phyloP scores from a whole-genome alignment of 139 green algal species.

The Chlamydomonas eustigma region DNA sequence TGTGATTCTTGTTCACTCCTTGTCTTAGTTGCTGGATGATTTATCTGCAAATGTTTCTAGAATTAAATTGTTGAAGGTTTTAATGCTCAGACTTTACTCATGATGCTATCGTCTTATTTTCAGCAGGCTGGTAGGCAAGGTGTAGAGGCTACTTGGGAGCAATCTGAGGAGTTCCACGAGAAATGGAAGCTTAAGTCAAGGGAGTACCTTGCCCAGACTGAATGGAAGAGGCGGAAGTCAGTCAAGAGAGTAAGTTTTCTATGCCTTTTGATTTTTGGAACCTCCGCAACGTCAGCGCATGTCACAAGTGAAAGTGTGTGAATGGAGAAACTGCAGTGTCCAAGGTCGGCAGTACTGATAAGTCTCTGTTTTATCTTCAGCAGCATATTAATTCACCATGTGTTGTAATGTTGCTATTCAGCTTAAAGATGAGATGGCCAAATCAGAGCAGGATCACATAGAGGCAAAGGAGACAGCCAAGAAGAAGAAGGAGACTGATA shows the following conservation, averaged over 20 bases:
- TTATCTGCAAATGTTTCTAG: no score
- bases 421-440: slow-evolving; percentile 72
- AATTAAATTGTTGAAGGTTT: no score
- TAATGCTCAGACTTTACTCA: no score
- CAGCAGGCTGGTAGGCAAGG: slow-evolving; percentile 47
- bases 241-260: slow-evolving; percentile 52
- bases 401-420: slow-evolving; percentile 10
- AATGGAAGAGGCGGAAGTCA: slow-evolving; percentile 74
- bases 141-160: slow-evolving; percentile 70
- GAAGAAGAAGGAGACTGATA: slow-evolving; percentile 57
- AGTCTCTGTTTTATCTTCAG: no score
- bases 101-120: no score
- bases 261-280: neutral
- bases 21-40: no score
- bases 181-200: slow-evolving; percentile 71
- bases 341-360: no score
- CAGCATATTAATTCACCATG: neutral
- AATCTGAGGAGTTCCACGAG: slow-evolving; percentile 81
- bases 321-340: no score
- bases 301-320: no score
- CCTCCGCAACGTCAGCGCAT: no score
- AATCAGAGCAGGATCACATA: slow-evolving; percentile 59
- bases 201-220: slow-evolving; percentile 73
- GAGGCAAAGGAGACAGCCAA: slow-evolving; percentile 54
- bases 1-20: no score